A percentile compares a stretch with the other conserved stretches of the same genome.
Conservation (phyloP, 2,329 filamentous ascomycete species). For the Ceratocystis alfenasii region DNA sequence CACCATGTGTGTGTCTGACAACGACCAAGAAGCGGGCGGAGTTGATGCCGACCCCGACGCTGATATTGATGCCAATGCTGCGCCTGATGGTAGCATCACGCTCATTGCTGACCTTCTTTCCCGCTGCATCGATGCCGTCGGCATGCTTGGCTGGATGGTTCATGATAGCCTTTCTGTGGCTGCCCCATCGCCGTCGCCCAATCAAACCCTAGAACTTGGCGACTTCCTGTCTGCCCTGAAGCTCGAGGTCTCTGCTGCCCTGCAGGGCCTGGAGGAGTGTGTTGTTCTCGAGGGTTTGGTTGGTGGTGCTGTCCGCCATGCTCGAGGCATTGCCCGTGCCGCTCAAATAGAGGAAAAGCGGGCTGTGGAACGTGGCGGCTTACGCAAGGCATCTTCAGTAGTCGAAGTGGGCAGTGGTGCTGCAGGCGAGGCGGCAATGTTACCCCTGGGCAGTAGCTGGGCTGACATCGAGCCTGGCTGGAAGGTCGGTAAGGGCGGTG, state of each 20-base stretch:
- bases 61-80: slow-evolving; percentile 31
- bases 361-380: slow-evolving; percentile 1
- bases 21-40: slow-evolving; percentile 36
- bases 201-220: slow-evolving; percentile 43
- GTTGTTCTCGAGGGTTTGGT: slow-evolving; percentile 52
- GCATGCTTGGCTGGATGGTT: slow-evolving; percentile 60
- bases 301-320: slow-evolving; percentile 54
- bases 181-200: slow-evolving; percentile 31
- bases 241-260: slow-evolving; percentile 55
- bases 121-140: slow-evolving; percentile 63
- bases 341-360: slow-evolving; percentile 1
- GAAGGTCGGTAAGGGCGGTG: slow-evolving; percentile 57
- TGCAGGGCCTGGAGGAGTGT: slow-evolving; percentile 61
- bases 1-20: neutral
- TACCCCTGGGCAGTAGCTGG: slow-evolving; percentile 56
- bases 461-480: slow-evolving; percentile 27
- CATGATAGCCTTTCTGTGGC: slow-evolving; percentile 32
- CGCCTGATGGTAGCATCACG: slow-evolving; percentile 55
- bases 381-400: neutral
- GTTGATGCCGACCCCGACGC: slow-evolving; percentile 28
- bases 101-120: slow-evolving; percentile 61
- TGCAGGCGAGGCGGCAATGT: slow-evolving; percentile 30
- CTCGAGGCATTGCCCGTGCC: slow-evolving; percentile 30
- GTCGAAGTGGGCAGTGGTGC: neutral
- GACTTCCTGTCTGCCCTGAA: slow-evolving; percentile 55